Percentiles rank a stretch among this genome's conserved stretches.
Conservation (phyloP, 2,329 filamentous ascomycete species). For the Colletotrichum australisinense region DNA sequence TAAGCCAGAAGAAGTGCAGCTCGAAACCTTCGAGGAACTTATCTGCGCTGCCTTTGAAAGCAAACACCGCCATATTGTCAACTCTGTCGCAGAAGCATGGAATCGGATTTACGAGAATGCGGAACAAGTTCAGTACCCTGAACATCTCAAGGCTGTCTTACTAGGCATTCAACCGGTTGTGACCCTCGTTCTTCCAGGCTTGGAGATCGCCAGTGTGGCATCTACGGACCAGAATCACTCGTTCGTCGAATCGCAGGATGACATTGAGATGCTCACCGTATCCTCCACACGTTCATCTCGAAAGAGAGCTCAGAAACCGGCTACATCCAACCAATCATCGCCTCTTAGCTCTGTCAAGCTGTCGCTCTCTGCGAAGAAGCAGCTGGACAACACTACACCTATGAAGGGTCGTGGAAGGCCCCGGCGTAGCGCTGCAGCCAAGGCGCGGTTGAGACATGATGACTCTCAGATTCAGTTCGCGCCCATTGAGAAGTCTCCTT, state of each 20-base stretch:
- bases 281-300: slow-evolving; percentile 40
- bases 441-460: slow-evolving; percentile 76
- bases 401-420: slow-evolving; percentile 19
- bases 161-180: slow-evolving; percentile 67
- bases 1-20: slow-evolving; percentile 54
- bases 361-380: slow-evolving; percentile 43
- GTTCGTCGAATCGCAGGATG: slow-evolving; percentile 63
- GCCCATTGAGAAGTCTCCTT: slow-evolving; percentile 70
- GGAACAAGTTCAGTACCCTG: slow-evolving; percentile 71
- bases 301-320: slow-evolving; percentile 39
- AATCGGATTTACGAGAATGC: slow-evolving; percentile 75
- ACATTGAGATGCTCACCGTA: slow-evolving; percentile 43
- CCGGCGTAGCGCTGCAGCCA: slow-evolving; percentile 39
- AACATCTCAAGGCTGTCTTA: slow-evolving; percentile 71
- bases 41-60: slow-evolving; percentile 67
- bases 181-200: slow-evolving; percentile 58
- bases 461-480: slow-evolving; percentile 86
- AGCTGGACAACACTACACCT: slow-evolving; percentile 40
- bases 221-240: slow-evolving; percentile 51
- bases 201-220: slow-evolving; percentile 51
- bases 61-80: slow-evolving; percentile 67
- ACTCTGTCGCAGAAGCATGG: slow-evolving; percentile 68
- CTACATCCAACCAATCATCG: slow-evolving; percentile 36
- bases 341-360: slow-evolving; percentile 48
- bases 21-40: slow-evolving; percentile 65